phyloP scores from a whole-genome alignment of 2,329 filamentous ascomycete species.

The Fusarium udum region DNA sequence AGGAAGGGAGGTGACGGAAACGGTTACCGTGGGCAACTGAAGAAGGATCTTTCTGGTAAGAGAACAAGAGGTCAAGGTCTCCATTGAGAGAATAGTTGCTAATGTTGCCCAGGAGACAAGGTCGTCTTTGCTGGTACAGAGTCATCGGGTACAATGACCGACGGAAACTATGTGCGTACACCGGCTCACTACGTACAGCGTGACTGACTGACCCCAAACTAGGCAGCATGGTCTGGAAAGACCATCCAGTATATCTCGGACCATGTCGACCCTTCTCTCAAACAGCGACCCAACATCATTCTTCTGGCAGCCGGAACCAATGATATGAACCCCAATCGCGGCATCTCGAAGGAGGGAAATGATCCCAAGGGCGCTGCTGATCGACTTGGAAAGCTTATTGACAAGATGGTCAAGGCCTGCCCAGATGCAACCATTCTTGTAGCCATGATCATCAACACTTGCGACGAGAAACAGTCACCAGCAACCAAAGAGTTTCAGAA shows the following conservation, averaged over 20 bases:
- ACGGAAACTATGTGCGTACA: slow-evolving; percentile 11
- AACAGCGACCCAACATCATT: slow-evolving; percentile 18
- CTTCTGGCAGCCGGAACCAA: slow-evolving; percentile 16
- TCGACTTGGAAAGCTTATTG: slow-evolving; percentile 7
- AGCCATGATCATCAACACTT: slow-evolving; percentile 18
- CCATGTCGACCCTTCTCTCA: not conserved
- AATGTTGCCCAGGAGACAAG: not conserved
- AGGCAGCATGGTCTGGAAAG: slow-evolving; percentile 25
- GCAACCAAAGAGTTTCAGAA: not conserved
- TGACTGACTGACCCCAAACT: not conserved
- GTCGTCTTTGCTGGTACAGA: slow-evolving; percentile 18
- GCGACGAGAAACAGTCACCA: not conserved
- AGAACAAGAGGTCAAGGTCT: fast-evolving
- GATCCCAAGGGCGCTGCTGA: slow-evolving; percentile 2
- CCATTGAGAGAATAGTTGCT: not conserved
- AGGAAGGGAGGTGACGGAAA: slow-evolving; percentile 5
- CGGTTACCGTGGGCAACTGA: not conserved
- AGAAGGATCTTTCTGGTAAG: slow-evolving; percentile 14
- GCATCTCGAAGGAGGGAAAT: slow-evolving; percentile 20
- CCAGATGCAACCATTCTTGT: slow-evolving; percentile 21
- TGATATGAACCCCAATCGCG: slow-evolving; percentile 14
- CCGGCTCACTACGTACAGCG: fast-evolving
- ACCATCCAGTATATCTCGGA: slow-evolving; percentile 24
- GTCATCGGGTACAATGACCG: not conserved
- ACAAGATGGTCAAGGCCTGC: slow-evolving; percentile 17